Evolutionary conservation across 177 flowering plant genomes (phyloP).

Genomic region (Vitis hybrid): DNA sequence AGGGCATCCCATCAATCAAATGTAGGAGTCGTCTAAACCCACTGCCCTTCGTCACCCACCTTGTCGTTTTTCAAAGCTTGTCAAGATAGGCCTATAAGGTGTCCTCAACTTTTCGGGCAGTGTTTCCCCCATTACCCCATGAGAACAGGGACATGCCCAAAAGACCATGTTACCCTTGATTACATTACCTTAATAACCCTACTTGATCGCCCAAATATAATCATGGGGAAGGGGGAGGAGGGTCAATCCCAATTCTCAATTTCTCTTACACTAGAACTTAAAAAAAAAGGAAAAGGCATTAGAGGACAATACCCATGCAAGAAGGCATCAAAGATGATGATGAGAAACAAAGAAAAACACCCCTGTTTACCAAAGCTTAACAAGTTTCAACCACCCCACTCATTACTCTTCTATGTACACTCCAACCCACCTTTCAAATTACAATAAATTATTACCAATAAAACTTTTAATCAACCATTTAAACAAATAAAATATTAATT

Average conservation of each 20-base stretch:
- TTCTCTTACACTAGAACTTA: too few relatives aligned
- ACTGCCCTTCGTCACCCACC: too few relatives aligned
- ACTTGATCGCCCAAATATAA: background rate
- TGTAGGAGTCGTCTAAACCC: too few relatives aligned
- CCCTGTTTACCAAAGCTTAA: slow-evolving; percentile 9
- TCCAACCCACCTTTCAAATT: too few relatives aligned
- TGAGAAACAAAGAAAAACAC: slow-evolving; percentile 1
- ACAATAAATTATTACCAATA: too few relatives aligned
- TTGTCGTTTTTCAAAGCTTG: too few relatives aligned
- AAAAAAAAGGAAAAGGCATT: too few relatives aligned
- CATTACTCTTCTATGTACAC: background rate
- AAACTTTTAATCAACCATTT: too few relatives aligned
- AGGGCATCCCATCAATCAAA: too few relatives aligned
- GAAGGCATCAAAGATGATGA: background rate
- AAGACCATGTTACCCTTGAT: slow-evolving; percentile 1
- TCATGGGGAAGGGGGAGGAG: background rate
- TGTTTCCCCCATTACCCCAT: background rate
- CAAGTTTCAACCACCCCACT: slow-evolving; percentile 17
- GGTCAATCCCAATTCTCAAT: too few relatives aligned
- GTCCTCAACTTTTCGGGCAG: slow-evolving; percentile 13
- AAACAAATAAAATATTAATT: too few relatives aligned
- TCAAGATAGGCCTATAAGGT: background rate
- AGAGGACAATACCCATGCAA: too few relatives aligned
- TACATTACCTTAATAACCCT: background rate
- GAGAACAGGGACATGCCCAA: background rate